Percentiles rank a stretch among this genome's conserved stretches.
phyloP scores from a whole-genome alignment of 2,329 filamentous ascomycete species.

The Dendryphion nanum region DNA sequence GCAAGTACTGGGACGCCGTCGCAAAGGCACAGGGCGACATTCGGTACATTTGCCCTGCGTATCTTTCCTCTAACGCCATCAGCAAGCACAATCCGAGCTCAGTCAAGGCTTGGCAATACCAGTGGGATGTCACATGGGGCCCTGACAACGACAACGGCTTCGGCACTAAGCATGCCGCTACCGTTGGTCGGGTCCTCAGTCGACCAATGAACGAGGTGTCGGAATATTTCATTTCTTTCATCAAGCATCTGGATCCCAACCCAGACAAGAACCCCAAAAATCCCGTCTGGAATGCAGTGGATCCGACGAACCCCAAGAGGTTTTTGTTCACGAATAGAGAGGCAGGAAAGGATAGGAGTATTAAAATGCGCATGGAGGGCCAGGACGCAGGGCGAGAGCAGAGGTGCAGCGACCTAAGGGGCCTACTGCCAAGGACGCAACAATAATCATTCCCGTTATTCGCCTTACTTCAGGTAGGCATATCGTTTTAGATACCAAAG shows the following conservation, averaged over 20 bases:
- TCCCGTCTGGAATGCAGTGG: constrained; percentile 23
- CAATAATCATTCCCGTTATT: no score
- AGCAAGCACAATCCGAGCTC: constrained; percentile 22
- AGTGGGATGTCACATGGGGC: constrained; percentile 35
- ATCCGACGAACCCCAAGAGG: constrained; percentile 15
- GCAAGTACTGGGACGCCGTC: constrained; percentile 31
- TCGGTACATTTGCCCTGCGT: constrained; percentile 35
- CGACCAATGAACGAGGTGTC: constrained; percentile 26
- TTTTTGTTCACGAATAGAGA: constrained; percentile 30
- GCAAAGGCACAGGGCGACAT: constrained; percentile 34
- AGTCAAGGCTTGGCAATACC: constrained; percentile 31
- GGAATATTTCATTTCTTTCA: constrained; percentile 33
- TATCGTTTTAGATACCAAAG: no score
- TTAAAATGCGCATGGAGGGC: constrained; percentile 3
- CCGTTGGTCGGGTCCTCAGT: constrained; percentile 33
- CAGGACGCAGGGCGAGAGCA: not conserved
- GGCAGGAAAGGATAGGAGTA: constrained; percentile 19
- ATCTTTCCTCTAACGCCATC: constrained; percentile 31
- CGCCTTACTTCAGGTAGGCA: no score
- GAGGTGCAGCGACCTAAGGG: not conserved
- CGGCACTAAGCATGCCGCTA: constrained; percentile 34
- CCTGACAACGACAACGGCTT: constrained; percentile 29
- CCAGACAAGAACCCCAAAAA: constrained; percentile 15
- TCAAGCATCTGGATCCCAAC: constrained; percentile 33
- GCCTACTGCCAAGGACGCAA: not conserved